A percentile compares a stretch with the other conserved stretches of the same genome.
phyloP scores from a whole-genome alignment of 2,329 filamentous ascomycete species.

The Colletotrichum sp. region DNA sequence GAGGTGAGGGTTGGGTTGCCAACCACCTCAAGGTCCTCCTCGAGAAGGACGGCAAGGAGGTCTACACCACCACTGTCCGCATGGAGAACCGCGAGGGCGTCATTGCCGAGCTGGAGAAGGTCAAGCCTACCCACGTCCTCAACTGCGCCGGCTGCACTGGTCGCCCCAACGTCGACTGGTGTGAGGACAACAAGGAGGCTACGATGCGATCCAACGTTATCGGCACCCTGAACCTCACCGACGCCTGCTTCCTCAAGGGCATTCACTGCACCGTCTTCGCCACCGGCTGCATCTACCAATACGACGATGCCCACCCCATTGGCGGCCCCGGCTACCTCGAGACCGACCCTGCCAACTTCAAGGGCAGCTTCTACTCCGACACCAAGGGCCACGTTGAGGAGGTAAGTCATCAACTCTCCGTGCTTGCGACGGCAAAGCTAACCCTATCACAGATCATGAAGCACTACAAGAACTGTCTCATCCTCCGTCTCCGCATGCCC shows the following conservation, averaged over 20 bases:
- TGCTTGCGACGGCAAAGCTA: neutral
- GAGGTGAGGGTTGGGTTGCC: slow-evolving; percentile 67
- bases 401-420: slow-evolving; percentile 39
- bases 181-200: slow-evolving; percentile 71
- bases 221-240: slow-evolving; percentile 67
- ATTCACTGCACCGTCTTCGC: slow-evolving; percentile 71
- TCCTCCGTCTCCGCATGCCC: slow-evolving; percentile 73
- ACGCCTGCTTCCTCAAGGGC: slow-evolving; percentile 62
- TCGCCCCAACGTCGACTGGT: slow-evolving; percentile 74
- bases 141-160: slow-evolving; percentile 72
- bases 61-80: slow-evolving; percentile 64
- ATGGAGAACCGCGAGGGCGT: slow-evolving; percentile 69
- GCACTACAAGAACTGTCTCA: slow-evolving; percentile 64
- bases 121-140: slow-evolving; percentile 70
- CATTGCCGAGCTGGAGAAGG: slow-evolving; percentile 57
- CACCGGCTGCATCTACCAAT: slow-evolving; percentile 72
- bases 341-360: slow-evolving; percentile 68
- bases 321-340: slow-evolving; percentile 66
- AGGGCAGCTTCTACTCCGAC: slow-evolving; percentile 71
- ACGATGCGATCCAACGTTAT: slow-evolving; percentile 73
- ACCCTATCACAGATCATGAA: slow-evolving; percentile 58
- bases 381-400: slow-evolving; percentile 71
- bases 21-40: slow-evolving; percentile 65
- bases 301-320: slow-evolving; percentile 65
- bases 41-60: slow-evolving; percentile 64